These are phyloP conservation scores for Cyclaneusma minus DNA, from an alignment of 2,329 filamentous ascomycete species.

Conservation along the genomic window DNA sequence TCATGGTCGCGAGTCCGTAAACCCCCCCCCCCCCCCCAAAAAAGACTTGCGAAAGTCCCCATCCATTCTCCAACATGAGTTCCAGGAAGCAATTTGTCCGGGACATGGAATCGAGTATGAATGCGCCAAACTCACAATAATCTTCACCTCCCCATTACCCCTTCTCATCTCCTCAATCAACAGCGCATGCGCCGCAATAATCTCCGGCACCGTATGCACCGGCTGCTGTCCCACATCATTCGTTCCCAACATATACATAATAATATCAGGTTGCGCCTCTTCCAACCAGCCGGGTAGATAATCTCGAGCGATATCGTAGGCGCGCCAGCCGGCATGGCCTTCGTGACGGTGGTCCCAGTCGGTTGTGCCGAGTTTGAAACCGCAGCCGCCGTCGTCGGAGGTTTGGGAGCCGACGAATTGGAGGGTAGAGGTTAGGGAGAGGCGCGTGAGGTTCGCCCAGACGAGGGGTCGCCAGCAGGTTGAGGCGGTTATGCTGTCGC, in stretches of 20 bases:
- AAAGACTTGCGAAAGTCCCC: too few species aligned
- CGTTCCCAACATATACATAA: slow-evolving; percentile 30
- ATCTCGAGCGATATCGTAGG: slow-evolving; percentile 26
- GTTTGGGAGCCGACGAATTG: slow-evolving; percentile 27
- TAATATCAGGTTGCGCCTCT: slow-evolving; percentile 23
- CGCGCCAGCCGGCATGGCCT: slow-evolving; percentile 27
- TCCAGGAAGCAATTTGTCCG: too few species aligned
- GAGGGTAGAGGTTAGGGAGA: slow-evolving; percentile 19
- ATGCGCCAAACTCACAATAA: slow-evolving; percentile 20
- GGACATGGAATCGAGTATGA: neutral
- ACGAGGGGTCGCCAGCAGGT: slow-evolving; percentile 28
- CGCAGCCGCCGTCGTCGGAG: slow-evolving; percentile 22
- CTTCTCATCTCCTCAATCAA: slow-evolving; percentile 23
- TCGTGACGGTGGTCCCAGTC: slow-evolving; percentile 26
- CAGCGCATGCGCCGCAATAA: slow-evolving; percentile 24
- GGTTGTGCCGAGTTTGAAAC: slow-evolving; percentile 10
- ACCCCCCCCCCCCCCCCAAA: too few species aligned
- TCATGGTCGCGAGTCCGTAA: too few species aligned
- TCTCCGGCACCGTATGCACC: slow-evolving; percentile 12
- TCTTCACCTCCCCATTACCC: slow-evolving; percentile 22
- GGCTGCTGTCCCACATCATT: slow-evolving; percentile 24
- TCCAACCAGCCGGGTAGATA: slow-evolving; percentile 24
- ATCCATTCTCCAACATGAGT: too few species aligned
- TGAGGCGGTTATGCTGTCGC: slow-evolving; percentile 29
- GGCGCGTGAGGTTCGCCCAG: slow-evolving; percentile 23